phyloP scores from a whole-genome alignment of 2,329 filamentous ascomycete genomes.

The Cladosporium sp. region DNA sequence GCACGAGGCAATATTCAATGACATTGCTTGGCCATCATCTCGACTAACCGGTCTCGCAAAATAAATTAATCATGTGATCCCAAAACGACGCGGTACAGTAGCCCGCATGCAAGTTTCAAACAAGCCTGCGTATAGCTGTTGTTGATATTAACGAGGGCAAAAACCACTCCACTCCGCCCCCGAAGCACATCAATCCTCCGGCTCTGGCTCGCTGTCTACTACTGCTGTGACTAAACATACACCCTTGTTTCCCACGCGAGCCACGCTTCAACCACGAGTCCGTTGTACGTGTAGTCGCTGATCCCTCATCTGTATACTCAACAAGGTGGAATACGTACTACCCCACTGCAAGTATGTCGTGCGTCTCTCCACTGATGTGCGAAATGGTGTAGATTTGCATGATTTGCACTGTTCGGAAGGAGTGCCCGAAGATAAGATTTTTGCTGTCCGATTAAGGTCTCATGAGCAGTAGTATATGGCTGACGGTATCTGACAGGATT shows the following conservation, averaged over 20 bases:
- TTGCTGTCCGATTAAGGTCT: neutral
- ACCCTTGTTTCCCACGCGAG: neutral
- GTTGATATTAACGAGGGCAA: neutral
- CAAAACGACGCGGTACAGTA: neutral
- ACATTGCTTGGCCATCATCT: slow-evolving; percentile 6
- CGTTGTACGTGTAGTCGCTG: neutral
- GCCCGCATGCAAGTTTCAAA: neutral
- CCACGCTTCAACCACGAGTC: neutral
- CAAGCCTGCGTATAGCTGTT: neutral
- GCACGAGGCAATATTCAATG: neutral
- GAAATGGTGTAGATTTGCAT: neutral
- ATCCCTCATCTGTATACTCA: neutral
- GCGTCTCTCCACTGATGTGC: neutral
- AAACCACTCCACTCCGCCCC: neutral
- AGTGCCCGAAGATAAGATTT: neutral
- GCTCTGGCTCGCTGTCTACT: neutral
- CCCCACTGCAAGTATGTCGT: neutral
- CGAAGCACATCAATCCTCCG: neutral
- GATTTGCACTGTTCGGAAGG: neutral
- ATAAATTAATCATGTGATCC: neutral
- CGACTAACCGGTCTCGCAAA: neutral
- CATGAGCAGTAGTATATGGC: neutral
- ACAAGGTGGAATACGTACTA: neutral
- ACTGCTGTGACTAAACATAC: neutral
- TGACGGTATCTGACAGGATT: neutral